Evolutionary conservation across 805 yeast species (phyloP), one percentile per base, ranked within the genome.

Genomic region (Saccharomycopsis babjevae): DNA sequence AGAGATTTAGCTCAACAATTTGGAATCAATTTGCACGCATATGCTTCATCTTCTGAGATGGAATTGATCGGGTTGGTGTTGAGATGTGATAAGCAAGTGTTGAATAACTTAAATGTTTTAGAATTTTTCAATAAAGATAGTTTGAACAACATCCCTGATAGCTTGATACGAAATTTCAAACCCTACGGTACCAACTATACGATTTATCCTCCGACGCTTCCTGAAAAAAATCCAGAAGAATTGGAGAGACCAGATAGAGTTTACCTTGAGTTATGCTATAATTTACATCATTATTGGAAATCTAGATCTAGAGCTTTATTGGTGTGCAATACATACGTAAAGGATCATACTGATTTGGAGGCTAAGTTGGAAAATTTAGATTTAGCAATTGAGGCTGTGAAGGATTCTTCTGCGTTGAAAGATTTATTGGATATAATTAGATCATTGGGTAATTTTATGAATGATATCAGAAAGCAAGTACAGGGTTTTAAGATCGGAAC

Each of bases 371-470:
- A 81, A 61, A 70, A 78, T 13, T 73, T 87, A 50, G 91, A 86
- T 67, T 80, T 77, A 56, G 86, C 88, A 0, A 78, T 84, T 25
- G 80, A 77, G 36, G 76, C 79, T 34, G 74, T 88, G 28, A 76
- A 74, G 58, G 72, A 75, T 15, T 85, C 90, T 0, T 67, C 75
- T 18, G 77, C 82, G 43, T 77, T 88, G 67, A 78, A 82, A 64
- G 77, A 77, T 59, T 80, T 87, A 2, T 78, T 88, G 62, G 83
- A 81, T 64, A 81, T 88, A 52, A 85, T 88, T 63, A 80, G 85
- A 65, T 83, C 84, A 15, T 82, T 88, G 61, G 96, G 94, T 64
- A 88, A 88, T 67, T 86, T 81, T 66, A 88, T 88, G 94, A 88
- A 88, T 69, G 90, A 85, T 67, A 72, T 77, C 6, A 76, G 85